phyloP scores from a whole-genome alignment of 2,329 filamentous ascomycete genomes.

The Botryotinia calthae region DNA sequence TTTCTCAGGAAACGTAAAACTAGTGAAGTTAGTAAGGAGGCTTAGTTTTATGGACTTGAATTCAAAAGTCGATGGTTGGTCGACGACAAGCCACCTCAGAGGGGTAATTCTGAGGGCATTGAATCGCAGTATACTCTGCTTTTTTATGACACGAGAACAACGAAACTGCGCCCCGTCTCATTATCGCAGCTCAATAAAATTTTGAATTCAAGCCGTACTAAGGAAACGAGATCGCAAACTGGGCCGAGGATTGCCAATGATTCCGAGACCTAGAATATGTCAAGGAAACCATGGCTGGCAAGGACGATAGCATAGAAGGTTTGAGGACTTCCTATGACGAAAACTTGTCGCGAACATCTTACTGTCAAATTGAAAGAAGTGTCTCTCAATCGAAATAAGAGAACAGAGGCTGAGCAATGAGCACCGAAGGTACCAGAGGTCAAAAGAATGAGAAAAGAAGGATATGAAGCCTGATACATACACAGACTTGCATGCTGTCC shows the following conservation, averaged over 20 bases:
- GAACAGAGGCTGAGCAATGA: not conserved
- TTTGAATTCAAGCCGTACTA: not conserved
- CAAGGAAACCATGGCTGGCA: not conserved
- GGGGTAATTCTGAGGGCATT: not conserved
- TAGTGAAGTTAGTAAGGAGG: not conserved
- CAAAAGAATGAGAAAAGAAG: not conserved
- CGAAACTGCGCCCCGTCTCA: not conserved
- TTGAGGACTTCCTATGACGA: not conserved
- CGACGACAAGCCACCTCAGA: not conserved
- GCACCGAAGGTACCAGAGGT: not conserved
- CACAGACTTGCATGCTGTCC: not conserved
- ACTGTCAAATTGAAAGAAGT: not conserved
- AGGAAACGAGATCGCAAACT: not conserved
- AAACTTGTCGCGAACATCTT: not conserved
- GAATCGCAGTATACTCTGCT: not conserved
- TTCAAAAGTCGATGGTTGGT: not conserved
- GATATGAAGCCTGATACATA: not conserved
- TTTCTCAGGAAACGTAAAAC: not conserved
- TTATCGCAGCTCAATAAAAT: not conserved
- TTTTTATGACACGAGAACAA: not conserved
- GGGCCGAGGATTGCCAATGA: not conserved
- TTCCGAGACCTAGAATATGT: not conserved
- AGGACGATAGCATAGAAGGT: not conserved
- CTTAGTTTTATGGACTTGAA: not conserved
- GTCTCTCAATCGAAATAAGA: not conserved